A percentile compares a stretch with the other conserved stretches of the same genome.
phyloP scores from a whole-genome alignment of 305 asterid genomes.

The Fraxinus floribunda region DNA sequence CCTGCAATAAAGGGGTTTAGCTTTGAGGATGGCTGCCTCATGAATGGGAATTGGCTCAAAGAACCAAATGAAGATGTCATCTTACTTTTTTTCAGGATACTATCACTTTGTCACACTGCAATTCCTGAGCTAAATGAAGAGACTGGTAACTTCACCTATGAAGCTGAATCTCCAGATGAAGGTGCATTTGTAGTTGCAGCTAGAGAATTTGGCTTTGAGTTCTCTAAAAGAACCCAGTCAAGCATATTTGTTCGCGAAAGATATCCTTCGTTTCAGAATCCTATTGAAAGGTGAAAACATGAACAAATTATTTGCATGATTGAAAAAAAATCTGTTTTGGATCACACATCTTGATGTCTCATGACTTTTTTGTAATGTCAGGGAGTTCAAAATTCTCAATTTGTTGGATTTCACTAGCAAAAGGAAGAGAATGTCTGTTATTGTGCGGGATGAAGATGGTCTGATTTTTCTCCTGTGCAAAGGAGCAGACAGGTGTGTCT shows the following conservation, averaged over 20 bases:
- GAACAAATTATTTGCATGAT: constrained; percentile 6
- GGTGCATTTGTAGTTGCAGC: constrained; percentile 86
- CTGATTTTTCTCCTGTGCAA: constrained; percentile 88
- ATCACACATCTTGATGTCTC: constrained; percentile 10
- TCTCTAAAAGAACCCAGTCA: constrained; percentile 75
- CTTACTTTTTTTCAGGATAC: constrained; percentile 65
- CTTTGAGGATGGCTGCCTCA: constrained; percentile 67
- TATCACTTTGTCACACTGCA: constrained; percentile 76
- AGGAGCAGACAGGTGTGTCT: constrained; percentile 88
- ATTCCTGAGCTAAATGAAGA: constrained; percentile 74
- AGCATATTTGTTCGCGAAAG: constrained; percentile 61
- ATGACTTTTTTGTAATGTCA: constrained; percentile 29
- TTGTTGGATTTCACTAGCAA: constrained; percentile 90
- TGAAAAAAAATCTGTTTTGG: constrained; percentile 8
- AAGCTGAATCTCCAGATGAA: constrained; percentile 93
- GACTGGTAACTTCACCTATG: constrained; percentile 63
- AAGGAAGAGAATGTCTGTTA: constrained; percentile 95
- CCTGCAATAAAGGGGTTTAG: constrained; percentile 67
- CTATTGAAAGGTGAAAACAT: constrained; percentile 59
- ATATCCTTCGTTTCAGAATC: constrained; percentile 58
- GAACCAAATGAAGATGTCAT: constrained; percentile 54
- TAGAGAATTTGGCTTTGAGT: constrained; percentile 86
- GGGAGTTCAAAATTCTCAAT: constrained; percentile 83
- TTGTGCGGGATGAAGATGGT: constrained; percentile 67
- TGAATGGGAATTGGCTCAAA: constrained; percentile 66